Evolutionary conservation across 495 filamentous ascomycete genomes (phyloP), one percentile per base, ranked within the genome.

Genomic region (Durotheca rogersii): DNA sequence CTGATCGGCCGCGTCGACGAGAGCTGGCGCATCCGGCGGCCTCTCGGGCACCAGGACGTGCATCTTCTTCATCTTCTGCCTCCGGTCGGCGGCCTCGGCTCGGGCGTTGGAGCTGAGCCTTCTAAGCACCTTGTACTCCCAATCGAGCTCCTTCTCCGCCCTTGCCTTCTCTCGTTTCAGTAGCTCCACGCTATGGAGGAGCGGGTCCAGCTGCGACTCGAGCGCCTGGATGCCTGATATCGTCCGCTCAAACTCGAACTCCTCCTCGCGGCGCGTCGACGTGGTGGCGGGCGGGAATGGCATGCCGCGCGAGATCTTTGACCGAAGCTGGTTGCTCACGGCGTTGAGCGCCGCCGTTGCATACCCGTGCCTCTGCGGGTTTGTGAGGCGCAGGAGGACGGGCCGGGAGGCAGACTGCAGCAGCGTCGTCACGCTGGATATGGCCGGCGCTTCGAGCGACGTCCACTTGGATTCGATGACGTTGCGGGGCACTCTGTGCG

Each of bases 391-490:
- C 31, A 60, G 62, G 30, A 77, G 70, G 7, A 75, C 66, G 1
- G 73, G 67, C 3, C 60, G 67, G 14, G 63, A 61, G 34, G 66
- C 61, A 30, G 69, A 63, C n/a, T 66, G 39, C 11, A 77, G 53
- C 39, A 75, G 65, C 14, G 38, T 29, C n/a, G 67, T 51, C 11
- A 75, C 56, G 37, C 64, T 67, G 12, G 57, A 34, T 38, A 76
- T 48, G 34, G 74, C 67, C 10, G 67, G 54, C 0, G 52, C 35
- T 5, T 70, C 65, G 12, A 77, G 70, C 6, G 70, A 48, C 7
- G 58, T 56, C 74, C 74, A 77, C 47, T 73, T 76, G n/a, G 69
- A 53, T 17, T 68, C 48, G 53, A 77, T 72, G 34, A 68, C 64
- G 7, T 72, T 55, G 16, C 64, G 72, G 11, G 69, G 64, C 14